phyloP scores from a whole-genome alignment of 139 green algal species.

The Closterium sp. region DNA sequence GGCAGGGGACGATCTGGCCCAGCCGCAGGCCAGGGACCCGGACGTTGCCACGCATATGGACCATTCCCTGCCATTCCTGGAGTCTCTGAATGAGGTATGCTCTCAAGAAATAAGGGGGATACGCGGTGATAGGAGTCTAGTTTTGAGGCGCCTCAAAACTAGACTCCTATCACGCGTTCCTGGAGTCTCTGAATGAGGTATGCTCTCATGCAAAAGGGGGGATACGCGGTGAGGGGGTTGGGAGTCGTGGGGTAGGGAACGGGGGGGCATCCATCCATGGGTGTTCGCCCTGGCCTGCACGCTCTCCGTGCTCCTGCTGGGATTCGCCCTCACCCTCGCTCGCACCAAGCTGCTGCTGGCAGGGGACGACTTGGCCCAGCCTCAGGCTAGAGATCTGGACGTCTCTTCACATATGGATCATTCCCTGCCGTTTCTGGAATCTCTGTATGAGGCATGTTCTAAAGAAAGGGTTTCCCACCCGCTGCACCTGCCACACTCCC shows the following conservation, averaged over 20 bases:
- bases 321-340: background rate
- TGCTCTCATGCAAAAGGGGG: too few relatives aligned
- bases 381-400: background rate
- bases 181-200: slow-evolving; percentile 51
- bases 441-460: slow-evolving; percentile 43
- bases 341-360: background rate
- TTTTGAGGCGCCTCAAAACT: too few relatives aligned
- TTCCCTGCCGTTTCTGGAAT: slow-evolving; percentile 39
- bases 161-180: too few relatives aligned
- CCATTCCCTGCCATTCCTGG: slow-evolving; percentile 37
- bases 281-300: background rate
- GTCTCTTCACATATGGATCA: slow-evolving; percentile 13
- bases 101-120: too few relatives aligned
- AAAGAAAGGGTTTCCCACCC: too few relatives aligned
- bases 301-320: background rate
- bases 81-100: slow-evolving; percentile 51
- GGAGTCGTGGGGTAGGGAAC: too few relatives aligned
- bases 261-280: too few relatives aligned
- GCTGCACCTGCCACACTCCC: too few relatives aligned
- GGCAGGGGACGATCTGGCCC: slow-evolving; percentile 13
- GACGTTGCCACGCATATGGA: slow-evolving; percentile 5
- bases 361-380: slow-evolving; percentile 12
- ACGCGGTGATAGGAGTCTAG: too few relatives aligned
- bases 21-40: background rate
- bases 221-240: too few relatives aligned